phyloP scores from a whole-genome alignment of 140 eudicot genomes.

The Oenanthe javanica region DNA sequence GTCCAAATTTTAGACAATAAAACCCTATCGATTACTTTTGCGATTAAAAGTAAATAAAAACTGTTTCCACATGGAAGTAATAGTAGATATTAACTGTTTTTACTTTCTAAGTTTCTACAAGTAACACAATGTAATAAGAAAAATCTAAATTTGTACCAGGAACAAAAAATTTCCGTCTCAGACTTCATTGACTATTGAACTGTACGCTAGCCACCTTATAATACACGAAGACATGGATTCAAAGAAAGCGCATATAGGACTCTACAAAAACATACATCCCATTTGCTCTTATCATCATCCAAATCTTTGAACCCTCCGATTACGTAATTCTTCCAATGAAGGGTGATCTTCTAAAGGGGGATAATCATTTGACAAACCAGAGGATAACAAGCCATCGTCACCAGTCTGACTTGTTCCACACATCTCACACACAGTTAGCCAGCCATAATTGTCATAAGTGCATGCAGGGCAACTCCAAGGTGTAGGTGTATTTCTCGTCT shows the following conservation, averaged over 20 bases:
- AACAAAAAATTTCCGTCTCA: not conserved
- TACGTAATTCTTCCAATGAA: slow-evolving; percentile 50
- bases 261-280: not conserved
- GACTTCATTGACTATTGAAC: not conserved
- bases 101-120: too few relatives aligned
- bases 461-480: slow-evolving; percentile 73
- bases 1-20: too few relatives aligned
- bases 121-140: too few relatives aligned
- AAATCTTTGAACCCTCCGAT: slow-evolving; percentile 55
- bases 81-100: too few relatives aligned
- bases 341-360: slow-evolving; percentile 15
- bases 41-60: too few relatives aligned
- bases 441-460: slow-evolving; percentile 45
- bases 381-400: slow-evolving; percentile 27
- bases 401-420: slow-evolving; percentile 47
- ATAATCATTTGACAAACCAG: slow-evolving; percentile 13
- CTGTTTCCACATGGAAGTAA: too few relatives aligned
- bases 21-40: too few relatives aligned
- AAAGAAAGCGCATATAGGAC: not conserved
- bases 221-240: not conserved
- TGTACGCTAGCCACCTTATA: not conserved
- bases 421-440: slow-evolving; percentile 59
- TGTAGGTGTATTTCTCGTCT: not conserved
- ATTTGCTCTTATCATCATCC: slow-evolving; percentile 26
- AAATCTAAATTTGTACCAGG: not conserved